Evolutionary conservation across 768 basidiomycete species (phyloP).

Genomic region (Agaricus sinodeliciosus): DNA sequence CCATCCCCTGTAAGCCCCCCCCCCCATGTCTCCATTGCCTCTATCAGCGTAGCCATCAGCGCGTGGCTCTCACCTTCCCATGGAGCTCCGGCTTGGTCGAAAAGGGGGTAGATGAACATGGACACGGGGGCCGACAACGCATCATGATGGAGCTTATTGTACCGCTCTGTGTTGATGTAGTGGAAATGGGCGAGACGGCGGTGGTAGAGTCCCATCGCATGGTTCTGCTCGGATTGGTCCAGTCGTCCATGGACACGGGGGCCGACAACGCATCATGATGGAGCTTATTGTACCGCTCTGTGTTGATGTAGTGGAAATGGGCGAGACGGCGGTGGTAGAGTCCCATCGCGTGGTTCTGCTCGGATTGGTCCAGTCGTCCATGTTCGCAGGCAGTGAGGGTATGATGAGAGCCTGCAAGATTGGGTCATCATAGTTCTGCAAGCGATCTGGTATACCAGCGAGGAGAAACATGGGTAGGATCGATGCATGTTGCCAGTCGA

Average conservation of each 20-base stretch:
- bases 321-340: constrained; percentile 40
- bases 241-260: constrained; percentile 25
- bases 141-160: constrained; percentile 36
- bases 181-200: constrained; percentile 43
- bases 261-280: constrained; percentile 35
- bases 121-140: constrained; percentile 30
- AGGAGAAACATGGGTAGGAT: constrained; percentile 48
- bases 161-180: constrained; percentile 39
- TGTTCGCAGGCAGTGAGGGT: constrained; percentile 38
- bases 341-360: constrained; percentile 24
- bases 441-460: constrained; percentile 32
- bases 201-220: constrained; percentile 31
- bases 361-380: constrained; percentile 32
- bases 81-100: constrained; percentile 32
- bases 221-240: constrained; percentile 26
- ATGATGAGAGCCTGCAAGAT: constrained; percentile 29
- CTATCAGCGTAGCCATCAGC: constrained; percentile 40
- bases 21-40: constrained; percentile 36
- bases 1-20: constrained; percentile 28
- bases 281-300: constrained; percentile 35
- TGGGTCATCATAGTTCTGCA: constrained; percentile 43
- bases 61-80: constrained; percentile 47
- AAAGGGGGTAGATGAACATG: constrained; percentile 34
- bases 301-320: constrained; percentile 45
- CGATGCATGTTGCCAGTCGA: constrained; percentile 52